Base-by-base conservation (phyloP, 805 yeast species). In the Phaffomyces thermotolerans region DNA sequence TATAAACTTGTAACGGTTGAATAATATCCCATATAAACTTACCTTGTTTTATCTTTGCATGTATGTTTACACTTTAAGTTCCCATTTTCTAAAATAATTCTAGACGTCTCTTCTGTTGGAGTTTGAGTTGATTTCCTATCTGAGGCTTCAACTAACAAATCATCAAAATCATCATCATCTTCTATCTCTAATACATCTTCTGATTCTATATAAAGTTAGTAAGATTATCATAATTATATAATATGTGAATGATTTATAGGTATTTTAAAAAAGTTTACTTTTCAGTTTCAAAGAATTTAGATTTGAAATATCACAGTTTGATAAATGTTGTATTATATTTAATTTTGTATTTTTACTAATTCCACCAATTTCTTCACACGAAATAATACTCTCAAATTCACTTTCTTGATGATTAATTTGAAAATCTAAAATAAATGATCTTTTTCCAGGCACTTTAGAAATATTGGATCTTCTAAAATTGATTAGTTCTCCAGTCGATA, bases 401-500 rank as follows among this genome's bases (percentile, higher is more conserved):
- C 63, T 63, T 1, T 40, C 40, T 9, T 34, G 38, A 5, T 51
- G 44, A 0, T 36, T 32, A 1, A 71, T 29, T 1, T 46, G 43
- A 3, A 61, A 44, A 3, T 47, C 44, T 6, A 73, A 24, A 3
- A 37, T 49, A 39, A 68, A 68, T 2, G 60, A 43, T 41, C 52
- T 64, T 33, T 48, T 51, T 2, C 50, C 49, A 39, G 37, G 46
- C 13, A 53, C 56, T 34, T 58, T 67, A 31, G 47, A 43, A 5
- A 61, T 29, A 4, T 48, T 56, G 1, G 72, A 54, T 46, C 73
- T 65, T 44, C 78, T 60, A 43, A 72, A 75, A 45, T 73, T 79
- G 8, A 74, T 42, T 12, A 76, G 47, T 4, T 38, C 50, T 0
- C 76, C 76, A 7, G 53, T 49, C 4, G 54, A 47, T 30, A 56